Evolutionary conservation across 1,139 yeast genomes (phyloP).

Genomic region (Nadsonia commutata): DNA sequence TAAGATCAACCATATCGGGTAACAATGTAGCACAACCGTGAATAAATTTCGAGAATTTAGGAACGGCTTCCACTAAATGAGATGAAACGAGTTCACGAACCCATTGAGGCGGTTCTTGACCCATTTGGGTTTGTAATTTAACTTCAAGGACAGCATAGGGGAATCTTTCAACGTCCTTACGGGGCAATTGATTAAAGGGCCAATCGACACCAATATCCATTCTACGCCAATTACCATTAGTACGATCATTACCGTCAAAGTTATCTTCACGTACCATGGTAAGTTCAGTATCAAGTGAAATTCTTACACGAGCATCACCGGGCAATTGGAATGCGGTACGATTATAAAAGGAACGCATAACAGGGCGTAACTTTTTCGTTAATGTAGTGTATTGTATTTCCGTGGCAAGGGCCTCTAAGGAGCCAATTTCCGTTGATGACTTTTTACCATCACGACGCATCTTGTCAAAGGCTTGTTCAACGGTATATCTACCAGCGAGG

Average conservation of each 20-base stretch:
- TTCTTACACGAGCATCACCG: conserved; percentile 97
- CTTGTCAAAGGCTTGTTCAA: conserved; percentile 79
- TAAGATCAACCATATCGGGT: conserved; percentile 65
- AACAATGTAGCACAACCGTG: conserved; percentile 87
- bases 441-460: conserved; percentile 88
- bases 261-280: conserved; percentile 95
- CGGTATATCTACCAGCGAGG: conserved; percentile 71
- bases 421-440: conserved; percentile 72
- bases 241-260: conserved; percentile 84
- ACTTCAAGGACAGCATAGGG: conserved; percentile 97
- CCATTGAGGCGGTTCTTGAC: conserved; percentile 98
- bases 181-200: conserved; percentile 79
- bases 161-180: conserved; percentile 74
- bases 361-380: conserved; percentile 78
- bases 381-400: conserved; percentile 85
- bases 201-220: conserved; percentile 96
- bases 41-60: conserved; percentile 90
- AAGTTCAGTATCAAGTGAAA: conserved; percentile 89
- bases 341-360: conserved; percentile 87
- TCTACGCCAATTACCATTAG: conserved; percentile 91
- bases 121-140: conserved; percentile 89
- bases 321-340: conserved; percentile 98
- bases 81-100: conserved; percentile 81
- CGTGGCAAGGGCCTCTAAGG: conserved; percentile 77
- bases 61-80: conserved; percentile 94